Evolutionary conservation across 345 rosid species (phyloP).

Genomic region (Rhodamnia rubescens): DNA sequence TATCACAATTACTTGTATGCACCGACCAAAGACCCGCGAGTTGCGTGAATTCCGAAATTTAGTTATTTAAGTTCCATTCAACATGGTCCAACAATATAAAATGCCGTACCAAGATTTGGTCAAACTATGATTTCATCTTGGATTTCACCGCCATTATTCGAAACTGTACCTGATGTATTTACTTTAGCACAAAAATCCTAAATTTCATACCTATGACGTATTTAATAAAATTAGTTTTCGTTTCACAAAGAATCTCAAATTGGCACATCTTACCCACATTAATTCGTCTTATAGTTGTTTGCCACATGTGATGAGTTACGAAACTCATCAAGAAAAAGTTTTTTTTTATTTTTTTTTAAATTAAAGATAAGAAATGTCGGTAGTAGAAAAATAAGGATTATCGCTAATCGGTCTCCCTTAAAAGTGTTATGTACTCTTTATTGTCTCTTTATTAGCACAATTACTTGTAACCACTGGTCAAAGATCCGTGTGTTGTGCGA

Average conservation of each 20-base stretch:
- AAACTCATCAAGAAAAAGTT: too few relatives aligned
- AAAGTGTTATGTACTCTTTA: not conserved
- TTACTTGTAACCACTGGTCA: not conserved
- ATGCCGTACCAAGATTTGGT: not conserved
- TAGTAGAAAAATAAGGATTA: too few relatives aligned
- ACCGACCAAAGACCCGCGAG: not conserved
- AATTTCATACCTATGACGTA: not conserved
- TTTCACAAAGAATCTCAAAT: not conserved
- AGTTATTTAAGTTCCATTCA: not conserved
- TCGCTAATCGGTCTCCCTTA: too few relatives aligned
- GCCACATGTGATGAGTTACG: too few relatives aligned
- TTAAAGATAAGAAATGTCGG: too few relatives aligned
- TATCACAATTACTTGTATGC: not conserved
- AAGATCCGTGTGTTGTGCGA: not conserved
- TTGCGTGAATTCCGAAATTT: not conserved
- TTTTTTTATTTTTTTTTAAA: too few relatives aligned
- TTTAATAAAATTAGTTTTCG: not conserved
- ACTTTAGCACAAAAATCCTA: not conserved
- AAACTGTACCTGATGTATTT: not conserved
- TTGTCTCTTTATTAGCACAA: not conserved
- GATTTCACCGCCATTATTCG: not conserved
- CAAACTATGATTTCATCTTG: not conserved
- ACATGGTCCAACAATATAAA: not conserved
- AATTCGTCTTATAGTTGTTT: too few relatives aligned
- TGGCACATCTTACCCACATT: not conserved